These are phyloP conservation scores for Eimeria sp. DNA, from an alignment of 169 alveolate genomes.

Conservation along the genomic window DNA sequence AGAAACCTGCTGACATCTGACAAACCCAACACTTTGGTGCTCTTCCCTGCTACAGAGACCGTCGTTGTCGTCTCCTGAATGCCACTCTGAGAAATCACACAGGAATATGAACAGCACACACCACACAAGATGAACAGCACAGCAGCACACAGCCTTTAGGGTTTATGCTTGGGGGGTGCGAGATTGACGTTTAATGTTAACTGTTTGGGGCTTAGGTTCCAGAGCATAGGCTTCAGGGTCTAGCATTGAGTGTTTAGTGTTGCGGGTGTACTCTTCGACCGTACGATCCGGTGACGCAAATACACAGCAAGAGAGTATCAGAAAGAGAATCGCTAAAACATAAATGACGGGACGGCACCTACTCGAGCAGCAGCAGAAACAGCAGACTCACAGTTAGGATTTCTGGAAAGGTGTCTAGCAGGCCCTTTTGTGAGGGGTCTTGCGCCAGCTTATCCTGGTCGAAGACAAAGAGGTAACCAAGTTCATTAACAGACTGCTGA, in stretches of 20 bases:
- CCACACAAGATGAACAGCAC: too few relatives aligned
- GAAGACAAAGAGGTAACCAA: not conserved
- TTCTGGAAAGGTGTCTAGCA: conserved; percentile 24
- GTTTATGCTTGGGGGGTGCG: not conserved
- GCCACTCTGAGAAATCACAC: conserved; percentile 1
- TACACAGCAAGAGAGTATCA: too few relatives aligned
- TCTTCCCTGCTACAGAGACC: not conserved
- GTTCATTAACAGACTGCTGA: not conserved
- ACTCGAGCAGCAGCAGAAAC: not conserved
- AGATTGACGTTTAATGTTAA: not conserved
- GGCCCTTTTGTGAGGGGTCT: not conserved
- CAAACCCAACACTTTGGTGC: not conserved
- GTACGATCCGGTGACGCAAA: too few relatives aligned
- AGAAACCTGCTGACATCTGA: not conserved
- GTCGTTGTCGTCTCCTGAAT: not conserved
- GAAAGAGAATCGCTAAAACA: too few relatives aligned
- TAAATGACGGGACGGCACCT: not conserved
- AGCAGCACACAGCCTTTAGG: not conserved
- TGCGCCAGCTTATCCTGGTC: not conserved
- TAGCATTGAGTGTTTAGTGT: not conserved
- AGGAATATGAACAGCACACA: not conserved
- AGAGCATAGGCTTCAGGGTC: not conserved
- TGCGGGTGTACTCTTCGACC: not conserved
- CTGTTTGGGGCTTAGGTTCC: not conserved
- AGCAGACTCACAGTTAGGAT: not conserved